Evolutionary conservation across 1,284 basidiomycete genomes (phyloP), one percentile per base, ranked within the genome.

Genomic region (Ustanciosporium gigantosporum): DNA sequence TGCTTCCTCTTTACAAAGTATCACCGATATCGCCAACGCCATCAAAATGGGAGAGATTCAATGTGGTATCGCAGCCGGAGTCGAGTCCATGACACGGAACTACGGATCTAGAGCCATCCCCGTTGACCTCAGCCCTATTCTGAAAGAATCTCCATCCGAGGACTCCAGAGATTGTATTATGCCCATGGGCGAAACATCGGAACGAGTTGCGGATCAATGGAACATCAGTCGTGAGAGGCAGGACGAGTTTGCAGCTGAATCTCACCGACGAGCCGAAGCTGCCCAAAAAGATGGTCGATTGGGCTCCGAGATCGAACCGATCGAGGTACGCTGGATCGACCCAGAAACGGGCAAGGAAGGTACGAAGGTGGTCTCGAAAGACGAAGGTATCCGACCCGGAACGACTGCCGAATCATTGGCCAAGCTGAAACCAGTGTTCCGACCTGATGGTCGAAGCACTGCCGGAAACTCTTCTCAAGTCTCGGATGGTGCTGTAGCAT

Each of bases 11-110:
- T 59, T 79, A 16, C 76, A 78, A 38, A 66, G 74, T n/a, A 68
- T 79, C 21, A 78, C 76, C 25, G 72, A 79, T 42, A 74, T 79
- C 36, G 79, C 78, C 20, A 65, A 71, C 21, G 66, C 68, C 16
- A 79, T 79, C 44, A 80, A 45, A 8, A 50, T 52, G 4, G 71
- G 73, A 22, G 60, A 68, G 31, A 77, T 77, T 38, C 43, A 62
- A 35, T 58, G 61, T 29, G 74, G 74, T 31, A 66, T 77, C 17
- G 74, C 73, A 15, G 71, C 73, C 9, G 74, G 74, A 23, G 66
- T 71, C 19, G 74, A 77, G 47, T 61, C 55, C 29, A 77, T 77
- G 74, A 77, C 70, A n/a, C 52, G 64, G 25, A 72, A 74, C 46
- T 76, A 74, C 43, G 73, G 65, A 21, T 73, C 76, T 14, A 66